phyloP scores from a whole-genome alignment of 2,329 filamentous ascomycete genomes.

The Aspergillus uvarum region DNA sequence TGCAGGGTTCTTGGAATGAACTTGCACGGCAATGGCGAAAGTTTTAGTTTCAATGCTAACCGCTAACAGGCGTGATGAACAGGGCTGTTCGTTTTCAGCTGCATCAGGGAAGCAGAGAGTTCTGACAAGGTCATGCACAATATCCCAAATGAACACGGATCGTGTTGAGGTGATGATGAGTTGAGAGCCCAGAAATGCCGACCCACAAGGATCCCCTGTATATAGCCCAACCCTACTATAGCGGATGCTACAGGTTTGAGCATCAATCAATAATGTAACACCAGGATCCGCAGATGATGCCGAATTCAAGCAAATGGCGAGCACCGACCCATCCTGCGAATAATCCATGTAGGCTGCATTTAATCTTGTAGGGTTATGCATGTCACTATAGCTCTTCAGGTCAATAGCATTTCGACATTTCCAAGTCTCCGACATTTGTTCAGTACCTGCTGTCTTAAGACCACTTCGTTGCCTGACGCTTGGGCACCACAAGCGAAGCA shows the following conservation, averaged over 20 bases:
- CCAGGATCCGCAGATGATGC: slow-evolving; percentile 53
- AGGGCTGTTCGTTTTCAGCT: slow-evolving; percentile 5
- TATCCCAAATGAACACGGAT: slow-evolving; percentile 73
- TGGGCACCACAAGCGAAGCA: slow-evolving; percentile 78
- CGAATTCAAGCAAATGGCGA: slow-evolving; percentile 60
- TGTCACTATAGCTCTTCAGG: slow-evolving; percentile 42
- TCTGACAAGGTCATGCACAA: slow-evolving; percentile 72
- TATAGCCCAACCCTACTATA: slow-evolving; percentile 68
- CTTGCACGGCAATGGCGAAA: slow-evolving; percentile 62
- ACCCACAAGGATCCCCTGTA: slow-evolving; percentile 62
- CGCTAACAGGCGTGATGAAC: slow-evolving; percentile 53
- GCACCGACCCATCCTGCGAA: slow-evolving; percentile 78
- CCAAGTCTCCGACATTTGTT: slow-evolving; percentile 69
- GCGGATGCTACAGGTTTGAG: slow-evolving; percentile 64
- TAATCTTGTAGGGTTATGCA: slow-evolving; percentile 32
- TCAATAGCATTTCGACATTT: slow-evolving; percentile 60
- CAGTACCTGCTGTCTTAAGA: slow-evolving; percentile 51
- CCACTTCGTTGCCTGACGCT: slow-evolving; percentile 69
- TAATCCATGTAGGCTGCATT: slow-evolving; percentile 68
- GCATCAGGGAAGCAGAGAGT: slow-evolving; percentile 61
- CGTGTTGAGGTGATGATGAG: slow-evolving; percentile 73
- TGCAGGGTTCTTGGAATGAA: slow-evolving; percentile 10
- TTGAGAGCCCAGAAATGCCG: slow-evolving; percentile 70
- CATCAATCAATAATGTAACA: slow-evolving; percentile 73
- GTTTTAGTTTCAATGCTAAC: slow-evolving; percentile 65